Conservation (phyloP, 768 basidiomycete species). For the Steccherinum ochraceum region DNA sequence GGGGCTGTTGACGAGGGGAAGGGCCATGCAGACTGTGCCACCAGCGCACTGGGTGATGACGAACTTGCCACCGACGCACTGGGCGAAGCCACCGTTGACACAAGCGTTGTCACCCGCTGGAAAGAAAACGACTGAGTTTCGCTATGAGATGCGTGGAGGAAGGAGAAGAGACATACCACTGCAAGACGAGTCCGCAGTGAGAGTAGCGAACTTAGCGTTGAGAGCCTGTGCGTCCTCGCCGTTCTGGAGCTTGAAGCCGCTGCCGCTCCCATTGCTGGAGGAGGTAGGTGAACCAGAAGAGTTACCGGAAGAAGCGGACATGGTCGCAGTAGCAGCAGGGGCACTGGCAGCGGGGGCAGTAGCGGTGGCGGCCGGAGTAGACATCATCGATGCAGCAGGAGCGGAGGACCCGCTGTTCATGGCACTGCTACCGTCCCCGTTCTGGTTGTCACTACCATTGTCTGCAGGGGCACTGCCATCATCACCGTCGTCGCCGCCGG, state of each 20-base stretch:
- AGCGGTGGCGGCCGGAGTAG: not conserved
- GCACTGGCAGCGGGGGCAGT: no score
- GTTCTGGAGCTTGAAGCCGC: constrained; percentile 22
- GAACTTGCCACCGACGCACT: constrained; percentile 34
- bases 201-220: constrained; percentile 25
- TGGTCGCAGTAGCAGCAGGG: not conserved
- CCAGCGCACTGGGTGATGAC: constrained; percentile 25
- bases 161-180: constrained; percentile 10
- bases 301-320: not conserved
- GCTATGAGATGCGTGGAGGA: not conserved
- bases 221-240: constrained; percentile 27
- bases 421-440: not conserved
- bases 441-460: not conserved
- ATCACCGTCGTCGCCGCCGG: constrained; percentile 1
- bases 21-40: constrained; percentile 29
- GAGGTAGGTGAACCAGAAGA: constrained; percentile 3
- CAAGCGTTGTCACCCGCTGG: constrained; percentile 32
- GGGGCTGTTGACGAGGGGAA: constrained; percentile 35
- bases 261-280: constrained; percentile 3
- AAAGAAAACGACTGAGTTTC: not conserved
- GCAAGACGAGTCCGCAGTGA: constrained; percentile 21
- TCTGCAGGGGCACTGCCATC: not conserved
- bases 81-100: constrained; percentile 31
- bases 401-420: not conserved
- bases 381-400: no score